Evolutionary conservation across 768 basidiomycete genomes (phyloP).

Genomic region (Kwoniella pini): DNA sequence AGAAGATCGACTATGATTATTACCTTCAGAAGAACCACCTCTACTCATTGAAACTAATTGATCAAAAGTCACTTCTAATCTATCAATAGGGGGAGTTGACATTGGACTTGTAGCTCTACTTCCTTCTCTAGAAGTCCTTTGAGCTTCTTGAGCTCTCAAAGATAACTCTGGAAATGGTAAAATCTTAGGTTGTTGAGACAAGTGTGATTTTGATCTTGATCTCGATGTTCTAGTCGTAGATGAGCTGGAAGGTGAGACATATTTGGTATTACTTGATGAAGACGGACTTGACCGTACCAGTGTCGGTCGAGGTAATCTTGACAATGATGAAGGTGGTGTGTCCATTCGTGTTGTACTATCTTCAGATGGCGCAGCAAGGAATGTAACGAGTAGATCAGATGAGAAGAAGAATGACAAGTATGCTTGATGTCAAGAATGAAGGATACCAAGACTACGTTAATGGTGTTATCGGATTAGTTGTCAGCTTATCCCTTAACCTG

Average conservation of each 20-base stretch:
- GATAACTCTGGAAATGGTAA: constrained; percentile 45
- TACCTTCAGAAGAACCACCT: constrained; percentile 10
- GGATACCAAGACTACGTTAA: background rate
- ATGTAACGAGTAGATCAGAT: background rate
- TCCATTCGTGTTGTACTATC: background rate
- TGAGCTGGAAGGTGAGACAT: constrained; percentile 8
- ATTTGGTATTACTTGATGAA: background rate
- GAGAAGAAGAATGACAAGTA: background rate
- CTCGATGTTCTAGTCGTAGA: background rate
- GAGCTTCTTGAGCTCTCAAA: constrained; percentile 20
- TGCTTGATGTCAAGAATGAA: background rate
- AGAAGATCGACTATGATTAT: background rate
- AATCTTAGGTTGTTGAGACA: constrained; percentile 38
- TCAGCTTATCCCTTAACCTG: background rate
- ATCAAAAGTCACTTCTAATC: constrained; percentile 16
- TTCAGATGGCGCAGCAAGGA: background rate
- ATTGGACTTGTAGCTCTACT: constrained; percentile 22
- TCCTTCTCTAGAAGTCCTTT: constrained; percentile 17
- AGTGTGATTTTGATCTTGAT: constrained; percentile 23
- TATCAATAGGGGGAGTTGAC: constrained; percentile 12
- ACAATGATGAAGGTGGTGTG: constrained; percentile 13
- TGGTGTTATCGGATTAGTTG: background rate
- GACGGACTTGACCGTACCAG: constrained; percentile 4
- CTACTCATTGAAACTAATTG: constrained; percentile 16
- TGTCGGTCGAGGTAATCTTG: constrained; percentile 16